Conservation (phyloP, 208 protist genomes). For the Spongospora subterranea region DNA sequence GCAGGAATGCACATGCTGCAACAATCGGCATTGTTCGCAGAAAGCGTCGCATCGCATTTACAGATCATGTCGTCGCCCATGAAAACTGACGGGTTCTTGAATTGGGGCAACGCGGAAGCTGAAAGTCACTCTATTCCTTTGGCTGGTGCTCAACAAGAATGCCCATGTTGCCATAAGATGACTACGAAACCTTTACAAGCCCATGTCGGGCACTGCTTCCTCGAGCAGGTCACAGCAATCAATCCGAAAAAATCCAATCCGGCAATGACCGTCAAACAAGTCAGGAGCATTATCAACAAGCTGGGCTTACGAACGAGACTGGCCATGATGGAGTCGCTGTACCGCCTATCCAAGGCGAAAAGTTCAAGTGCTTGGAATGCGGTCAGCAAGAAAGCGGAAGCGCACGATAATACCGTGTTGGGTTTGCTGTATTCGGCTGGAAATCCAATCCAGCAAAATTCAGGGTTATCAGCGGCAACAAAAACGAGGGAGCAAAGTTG, state of each 20-base stretch:
- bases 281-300: background rate
- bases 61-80: conserved; percentile 19
- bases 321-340: conserved; percentile 53
- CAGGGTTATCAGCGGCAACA: background rate
- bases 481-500: background rate
- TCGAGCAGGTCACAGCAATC: background rate
- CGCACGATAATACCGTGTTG: conserved; percentile 37
- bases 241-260: background rate
- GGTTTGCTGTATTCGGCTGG: background rate
- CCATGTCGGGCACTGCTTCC: background rate
- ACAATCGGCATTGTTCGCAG: background rate
- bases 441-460: background rate
- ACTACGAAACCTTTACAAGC: background rate
- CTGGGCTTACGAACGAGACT: conserved; percentile 21
- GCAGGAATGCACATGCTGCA: background rate
- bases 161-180: conserved; percentile 17
- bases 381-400: conserved; percentile 39
- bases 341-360: conserved; percentile 34
- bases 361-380: background rate
- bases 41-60: conserved; percentile 1
- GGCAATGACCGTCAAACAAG: background rate
- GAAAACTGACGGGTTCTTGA: conserved; percentile 52
- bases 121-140: background rate
- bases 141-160: background rate
- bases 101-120: conserved; percentile 20